Evolutionary conservation across 202 grass and related monocot genomes (phyloP).

Genomic region (Panicum hallii): DNA sequence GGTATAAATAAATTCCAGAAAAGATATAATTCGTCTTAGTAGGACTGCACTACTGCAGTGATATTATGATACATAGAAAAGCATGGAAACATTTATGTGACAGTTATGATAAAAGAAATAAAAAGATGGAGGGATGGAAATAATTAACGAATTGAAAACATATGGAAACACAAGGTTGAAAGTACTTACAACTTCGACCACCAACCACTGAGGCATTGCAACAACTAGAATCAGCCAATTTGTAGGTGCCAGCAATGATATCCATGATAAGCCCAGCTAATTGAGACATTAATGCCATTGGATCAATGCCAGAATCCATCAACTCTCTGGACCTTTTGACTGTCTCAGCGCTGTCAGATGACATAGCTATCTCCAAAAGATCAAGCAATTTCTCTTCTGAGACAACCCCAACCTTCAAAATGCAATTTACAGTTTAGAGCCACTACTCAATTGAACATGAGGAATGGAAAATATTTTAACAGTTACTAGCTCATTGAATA

Average conservation of each 20-base stretch:
- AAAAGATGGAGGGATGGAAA: neutral
- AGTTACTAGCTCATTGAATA: neutral
- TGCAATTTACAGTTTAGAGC: constrained; percentile 26
- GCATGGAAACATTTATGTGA: neutral
- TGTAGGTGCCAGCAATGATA: constrained; percentile 84
- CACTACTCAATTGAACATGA: neutral
- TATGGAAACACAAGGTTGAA: neutral
- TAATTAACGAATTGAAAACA: neutral
- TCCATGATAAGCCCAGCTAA: constrained; percentile 91
- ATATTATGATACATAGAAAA: neutral
- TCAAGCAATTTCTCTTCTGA: constrained; percentile 90
- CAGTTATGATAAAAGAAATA: neutral
- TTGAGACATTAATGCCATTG: constrained; percentile 89
- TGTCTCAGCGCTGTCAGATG: constrained; percentile 75
- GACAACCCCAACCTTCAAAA: constrained; percentile 86
- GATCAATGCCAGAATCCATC: constrained; percentile 89
- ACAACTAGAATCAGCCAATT: constrained; percentile 56
- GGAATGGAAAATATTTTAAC: neutral
- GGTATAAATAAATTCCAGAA: neutral
- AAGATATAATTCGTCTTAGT: neutral
- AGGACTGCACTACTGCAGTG: neutral
- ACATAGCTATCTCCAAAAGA: constrained; percentile 90
- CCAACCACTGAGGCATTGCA: constrained; percentile 48
- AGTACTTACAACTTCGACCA: constrained; percentile 75
- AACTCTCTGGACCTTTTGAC: constrained; percentile 80